phyloP scores from a whole-genome alignment of 371 early-diverging fungal genomes.

The Enterocytospora artemiae region DNA sequence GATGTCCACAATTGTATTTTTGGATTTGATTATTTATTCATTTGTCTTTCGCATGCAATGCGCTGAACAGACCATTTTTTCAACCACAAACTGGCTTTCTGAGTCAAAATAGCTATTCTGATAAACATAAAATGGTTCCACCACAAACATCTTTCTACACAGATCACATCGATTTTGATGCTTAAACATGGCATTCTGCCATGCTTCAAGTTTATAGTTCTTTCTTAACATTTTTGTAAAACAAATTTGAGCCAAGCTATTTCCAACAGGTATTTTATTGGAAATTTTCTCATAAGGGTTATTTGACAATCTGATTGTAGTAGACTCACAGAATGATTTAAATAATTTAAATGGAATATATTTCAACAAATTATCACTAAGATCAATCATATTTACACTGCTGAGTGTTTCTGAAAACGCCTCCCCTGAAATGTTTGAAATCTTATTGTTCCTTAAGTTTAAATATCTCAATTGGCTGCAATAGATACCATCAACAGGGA shows the following conservation, averaged over 20 bases:
- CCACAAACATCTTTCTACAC: slow-evolving; percentile 47
- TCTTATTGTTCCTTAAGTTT: slow-evolving; percentile 53
- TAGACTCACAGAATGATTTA: slow-evolving; percentile 41
- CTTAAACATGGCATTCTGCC: slow-evolving; percentile 28
- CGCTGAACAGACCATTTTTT: slow-evolving; percentile 33
- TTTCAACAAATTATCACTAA: slow-evolving; percentile 39
- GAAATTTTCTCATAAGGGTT: slow-evolving; percentile 47
- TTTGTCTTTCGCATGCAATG: too few species aligned
- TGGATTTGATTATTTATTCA: too few species aligned
- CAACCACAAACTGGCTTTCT: slow-evolving; percentile 38
- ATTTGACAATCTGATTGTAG: slow-evolving; percentile 43
- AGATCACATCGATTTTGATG: slow-evolving; percentile 46
- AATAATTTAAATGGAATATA: slow-evolving; percentile 54
- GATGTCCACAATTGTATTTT: too few species aligned
- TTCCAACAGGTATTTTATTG: slow-evolving; percentile 17
- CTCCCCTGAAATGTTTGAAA: slow-evolving; percentile 40
- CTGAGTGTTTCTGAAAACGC: slow-evolving; percentile 2
- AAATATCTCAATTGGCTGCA: slow-evolving; percentile 46
- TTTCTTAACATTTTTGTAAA: slow-evolving; percentile 32
- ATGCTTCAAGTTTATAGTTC: slow-evolving; percentile 29
- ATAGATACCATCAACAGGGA: slow-evolving; percentile 45
- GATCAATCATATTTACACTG: slow-evolving; percentile 49
- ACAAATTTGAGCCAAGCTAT: slow-evolving; percentile 45
- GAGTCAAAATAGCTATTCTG: slow-evolving; percentile 25
- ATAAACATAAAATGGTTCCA: slow-evolving; percentile 40